Percentiles rank a stretch among this genome's conserved stretches.
Evolutionary conservation across 2,329 filamentous ascomycete species (phyloP).

Genomic region (Aureobasidium sp.): DNA sequence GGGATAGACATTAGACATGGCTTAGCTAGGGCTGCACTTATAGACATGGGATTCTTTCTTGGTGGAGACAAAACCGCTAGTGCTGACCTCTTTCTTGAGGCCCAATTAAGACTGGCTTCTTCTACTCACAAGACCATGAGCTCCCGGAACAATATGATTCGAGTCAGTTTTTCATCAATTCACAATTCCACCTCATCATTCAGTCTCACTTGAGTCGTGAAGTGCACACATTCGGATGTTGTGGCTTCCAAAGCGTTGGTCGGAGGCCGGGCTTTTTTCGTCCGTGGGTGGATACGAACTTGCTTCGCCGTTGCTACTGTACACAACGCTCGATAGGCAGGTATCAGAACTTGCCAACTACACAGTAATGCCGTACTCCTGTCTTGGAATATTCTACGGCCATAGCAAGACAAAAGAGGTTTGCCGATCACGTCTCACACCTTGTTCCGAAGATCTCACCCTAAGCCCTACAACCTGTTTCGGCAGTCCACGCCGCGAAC

Average conservation of each 20-base stretch:
- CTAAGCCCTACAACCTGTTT: conserved; percentile 2
- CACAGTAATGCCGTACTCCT: neutral
- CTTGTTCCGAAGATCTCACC: neutral
- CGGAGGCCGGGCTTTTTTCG: neutral
- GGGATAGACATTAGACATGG: neutral
- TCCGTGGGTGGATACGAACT: neutral
- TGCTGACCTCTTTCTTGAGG: neutral
- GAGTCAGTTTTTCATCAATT: neutral
- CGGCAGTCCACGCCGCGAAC: neutral
- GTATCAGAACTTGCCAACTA: neutral
- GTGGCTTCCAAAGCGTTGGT: neutral
- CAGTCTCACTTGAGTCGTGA: neutral
- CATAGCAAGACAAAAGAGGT: neutral
- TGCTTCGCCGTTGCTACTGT: neutral
- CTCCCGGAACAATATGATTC: no score
- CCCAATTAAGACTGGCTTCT: neutral
- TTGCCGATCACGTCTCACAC: neutral
- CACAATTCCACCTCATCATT: neutral
- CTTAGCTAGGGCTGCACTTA: neutral
- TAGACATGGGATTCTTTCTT: neutral
- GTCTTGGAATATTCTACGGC: neutral
- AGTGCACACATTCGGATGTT: neutral
- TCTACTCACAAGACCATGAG: neutral
- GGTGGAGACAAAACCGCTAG: neutral
- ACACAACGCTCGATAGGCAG: conserved; percentile 4